Evolutionary conservation across 2,329 filamentous ascomycete species (phyloP).

Genomic region (Aspergillus hortae): DNA sequence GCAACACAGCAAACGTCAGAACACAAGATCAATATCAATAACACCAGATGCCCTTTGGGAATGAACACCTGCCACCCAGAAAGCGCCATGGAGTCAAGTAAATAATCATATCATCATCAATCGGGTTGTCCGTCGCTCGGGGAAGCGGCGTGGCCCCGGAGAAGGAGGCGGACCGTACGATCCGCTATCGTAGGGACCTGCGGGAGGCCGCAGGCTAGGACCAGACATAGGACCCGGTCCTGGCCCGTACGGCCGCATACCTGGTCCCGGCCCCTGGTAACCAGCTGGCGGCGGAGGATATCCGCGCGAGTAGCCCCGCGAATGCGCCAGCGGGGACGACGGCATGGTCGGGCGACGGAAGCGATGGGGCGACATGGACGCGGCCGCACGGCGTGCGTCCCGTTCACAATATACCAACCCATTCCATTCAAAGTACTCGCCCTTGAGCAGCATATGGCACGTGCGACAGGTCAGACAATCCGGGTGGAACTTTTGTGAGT

Average conservation of each 20-base stretch:
- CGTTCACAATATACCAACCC: constrained; percentile 80
- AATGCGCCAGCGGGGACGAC: constrained; percentile 30
- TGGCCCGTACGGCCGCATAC: constrained; percentile 9
- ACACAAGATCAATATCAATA: no score
- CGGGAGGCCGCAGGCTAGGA: constrained; percentile 10
- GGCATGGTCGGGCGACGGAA: constrained; percentile 30
- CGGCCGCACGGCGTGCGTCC: constrained; percentile 65
- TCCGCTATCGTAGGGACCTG: constrained; percentile 12
- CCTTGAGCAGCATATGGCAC: constrained; percentile 68
- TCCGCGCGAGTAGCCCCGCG: constrained; percentile 11
- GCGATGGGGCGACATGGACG: constrained; percentile 36
- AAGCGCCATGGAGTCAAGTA: no score
- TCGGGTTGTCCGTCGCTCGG: constrained; percentile 47
- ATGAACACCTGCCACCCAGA: no score
- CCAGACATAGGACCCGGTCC: constrained; percentile 9
- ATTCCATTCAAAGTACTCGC: constrained; percentile 88
- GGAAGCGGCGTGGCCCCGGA: constrained; percentile 38
- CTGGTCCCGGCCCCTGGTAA: constrained; percentile 20
- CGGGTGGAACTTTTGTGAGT: constrained; percentile 74
- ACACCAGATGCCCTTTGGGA: no score
- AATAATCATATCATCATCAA: constrained; percentile 46
- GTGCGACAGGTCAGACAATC: constrained; percentile 76
- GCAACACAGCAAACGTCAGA: no score
- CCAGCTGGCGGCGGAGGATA: constrained; percentile 25
- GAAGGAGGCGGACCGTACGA: constrained; percentile 25